A percentile compares a stretch with the other conserved stretches of the same genome.
Conservation (phyloP, 805 yeast genomes). For the Wickerhamiella slavikovae region DNA sequence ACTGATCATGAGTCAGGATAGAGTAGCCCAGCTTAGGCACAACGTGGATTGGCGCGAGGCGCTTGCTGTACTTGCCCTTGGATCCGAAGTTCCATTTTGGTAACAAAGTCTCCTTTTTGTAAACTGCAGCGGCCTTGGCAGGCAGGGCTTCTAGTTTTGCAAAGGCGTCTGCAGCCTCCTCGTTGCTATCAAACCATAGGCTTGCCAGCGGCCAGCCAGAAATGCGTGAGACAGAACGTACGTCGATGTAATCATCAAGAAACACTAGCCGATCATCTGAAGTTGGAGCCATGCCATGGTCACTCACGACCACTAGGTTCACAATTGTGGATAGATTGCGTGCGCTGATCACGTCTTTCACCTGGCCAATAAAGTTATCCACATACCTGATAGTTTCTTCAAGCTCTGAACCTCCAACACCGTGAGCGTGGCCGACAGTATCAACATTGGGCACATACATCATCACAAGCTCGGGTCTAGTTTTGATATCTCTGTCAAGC, state of each 20-base stretch:
- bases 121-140: constrained; percentile 19
- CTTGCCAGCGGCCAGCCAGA: constrained; percentile 86
- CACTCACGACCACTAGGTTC: constrained; percentile 63
- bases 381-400: constrained; percentile 36
- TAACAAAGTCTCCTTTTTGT: constrained; percentile 32
- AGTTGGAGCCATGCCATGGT: constrained; percentile 89
- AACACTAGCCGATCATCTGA: constrained; percentile 44
- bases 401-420: constrained; percentile 41
- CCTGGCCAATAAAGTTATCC: constrained; percentile 36
- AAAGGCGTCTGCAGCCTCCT: constrained; percentile 23
- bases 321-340: constrained; percentile 46
- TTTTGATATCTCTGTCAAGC: constrained; percentile 30
- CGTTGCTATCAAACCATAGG: constrained; percentile 31
- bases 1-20: constrained; percentile 37
- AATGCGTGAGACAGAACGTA: constrained; percentile 32
- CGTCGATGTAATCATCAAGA: constrained; percentile 49
- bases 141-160: constrained; percentile 1
- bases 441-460: constrained; percentile 70
- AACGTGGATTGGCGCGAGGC: constrained; percentile 74
- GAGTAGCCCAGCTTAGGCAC: constrained; percentile 70
- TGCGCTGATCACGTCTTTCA: constrained; percentile 26
- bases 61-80: constrained; percentile 24
- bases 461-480: constrained; percentile 58
- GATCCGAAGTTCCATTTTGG: constrained; percentile 27
- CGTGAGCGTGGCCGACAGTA: constrained; percentile 52